Evolutionary conservation across 257 asterid species (phyloP).

Genomic region (Salvia hispanica): DNA sequence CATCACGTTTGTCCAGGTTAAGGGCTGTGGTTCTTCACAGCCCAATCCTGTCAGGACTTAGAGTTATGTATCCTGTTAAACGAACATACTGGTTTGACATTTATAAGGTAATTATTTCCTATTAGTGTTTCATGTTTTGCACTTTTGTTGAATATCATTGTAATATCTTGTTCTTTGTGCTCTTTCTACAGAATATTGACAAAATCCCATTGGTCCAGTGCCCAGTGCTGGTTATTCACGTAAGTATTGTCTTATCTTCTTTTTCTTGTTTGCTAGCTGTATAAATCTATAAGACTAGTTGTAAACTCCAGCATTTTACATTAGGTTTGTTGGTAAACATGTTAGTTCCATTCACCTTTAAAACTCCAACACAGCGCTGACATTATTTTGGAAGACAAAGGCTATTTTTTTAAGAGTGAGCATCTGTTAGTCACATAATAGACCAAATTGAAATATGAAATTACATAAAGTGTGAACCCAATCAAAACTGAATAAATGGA

Average conservation of each 20-base stretch:
- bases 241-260: slow-evolving; percentile 42
- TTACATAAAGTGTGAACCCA: neutral
- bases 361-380: neutral
- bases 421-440: neutral
- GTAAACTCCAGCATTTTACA: neutral
- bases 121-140: slow-evolving; percentile 18
- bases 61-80: slow-evolving; percentile 97
- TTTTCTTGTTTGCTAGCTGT: slow-evolving; percentile 15
- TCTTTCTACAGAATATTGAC: slow-evolving; percentile 77
- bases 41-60: slow-evolving; percentile 87
- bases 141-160: slow-evolving; percentile 23
- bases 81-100: slow-evolving; percentile 96
- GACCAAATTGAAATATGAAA: neutral
- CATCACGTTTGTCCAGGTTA: slow-evolving; percentile 73
- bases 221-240: slow-evolving; percentile 93
- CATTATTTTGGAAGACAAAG: neutral
- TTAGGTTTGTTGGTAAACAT: no score
- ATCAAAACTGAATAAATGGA: neutral
- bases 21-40: slow-evolving; percentile 98
- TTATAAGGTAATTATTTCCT: slow-evolving; percentile 62
- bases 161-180: slow-evolving; percentile 23
- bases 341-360: neutral
- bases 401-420: neutral
- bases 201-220: slow-evolving; percentile 80
- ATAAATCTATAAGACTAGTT: slow-evolving; percentile 10